phyloP scores from a whole-genome alignment of 2,329 filamentous ascomycete species.

The Aspergillus alliaceus region DNA sequence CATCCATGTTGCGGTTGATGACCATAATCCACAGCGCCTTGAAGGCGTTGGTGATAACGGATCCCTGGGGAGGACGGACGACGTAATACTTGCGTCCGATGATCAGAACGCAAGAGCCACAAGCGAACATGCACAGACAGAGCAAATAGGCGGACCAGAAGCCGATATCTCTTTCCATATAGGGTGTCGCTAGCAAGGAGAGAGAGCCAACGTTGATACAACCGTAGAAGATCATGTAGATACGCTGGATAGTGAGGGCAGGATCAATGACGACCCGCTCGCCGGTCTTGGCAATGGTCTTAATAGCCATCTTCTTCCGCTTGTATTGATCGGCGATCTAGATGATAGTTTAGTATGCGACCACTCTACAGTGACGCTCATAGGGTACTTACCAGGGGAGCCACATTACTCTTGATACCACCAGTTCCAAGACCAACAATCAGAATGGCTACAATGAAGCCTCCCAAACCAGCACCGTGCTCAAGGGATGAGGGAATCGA shows the following conservation, averaged over 20 bases:
- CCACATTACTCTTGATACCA: constrained; percentile 68
- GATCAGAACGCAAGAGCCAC: constrained; percentile 59
- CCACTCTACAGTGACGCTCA: neutral
- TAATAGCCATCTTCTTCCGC: constrained; percentile 53
- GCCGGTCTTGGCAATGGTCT: constrained; percentile 42
- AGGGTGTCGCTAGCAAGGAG: constrained; percentile 65
- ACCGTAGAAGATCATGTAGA: constrained; percentile 74
- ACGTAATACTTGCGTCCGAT: constrained; percentile 47
- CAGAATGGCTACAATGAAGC: constrained; percentile 58
- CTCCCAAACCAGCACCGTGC: constrained; percentile 52
- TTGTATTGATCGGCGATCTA: constrained; percentile 67
- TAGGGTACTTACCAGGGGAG: constrained; percentile 40
- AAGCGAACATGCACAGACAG: constrained; percentile 62
- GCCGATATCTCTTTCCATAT: constrained; percentile 65
- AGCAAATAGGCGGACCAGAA: constrained; percentile 67
- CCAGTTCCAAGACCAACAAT: constrained; percentile 67
- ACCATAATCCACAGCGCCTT: constrained; percentile 58
- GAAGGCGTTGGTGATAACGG: constrained; percentile 66
- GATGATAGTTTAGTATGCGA: neutral
- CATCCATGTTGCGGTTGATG: constrained; percentile 56
- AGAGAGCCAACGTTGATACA: constrained; percentile 74
- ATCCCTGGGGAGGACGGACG: constrained; percentile 58
- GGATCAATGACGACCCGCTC: constrained; percentile 66
- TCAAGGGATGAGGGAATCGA: constrained; percentile 54
- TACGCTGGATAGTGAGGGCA: constrained; percentile 63